Conservation (phyloP, 2,329 filamentous ascomycete genomes). For the Claviceps lovelessii region DNA sequence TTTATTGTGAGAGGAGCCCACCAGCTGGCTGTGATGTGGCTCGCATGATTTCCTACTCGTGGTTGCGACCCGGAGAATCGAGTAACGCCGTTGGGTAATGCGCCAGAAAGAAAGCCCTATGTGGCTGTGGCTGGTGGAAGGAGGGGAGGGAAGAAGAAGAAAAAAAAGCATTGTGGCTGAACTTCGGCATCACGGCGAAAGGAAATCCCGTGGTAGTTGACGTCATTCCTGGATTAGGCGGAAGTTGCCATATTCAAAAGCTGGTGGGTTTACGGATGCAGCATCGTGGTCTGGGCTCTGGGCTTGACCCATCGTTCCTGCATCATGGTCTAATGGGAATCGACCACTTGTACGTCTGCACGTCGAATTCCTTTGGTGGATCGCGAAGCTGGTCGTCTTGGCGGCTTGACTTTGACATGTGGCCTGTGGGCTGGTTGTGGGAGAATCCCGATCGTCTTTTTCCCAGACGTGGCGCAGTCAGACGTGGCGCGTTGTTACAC, state of each 20-base stretch:
- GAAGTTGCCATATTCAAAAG: not conserved
- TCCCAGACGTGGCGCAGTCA: not conserved
- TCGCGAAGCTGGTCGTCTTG: not conserved
- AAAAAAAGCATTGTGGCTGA: not conserved
- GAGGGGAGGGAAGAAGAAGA: not conserved
- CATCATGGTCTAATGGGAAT: not conserved
- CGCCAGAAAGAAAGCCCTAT: not conserved
- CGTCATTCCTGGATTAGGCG: not conserved
- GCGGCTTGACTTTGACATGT: not conserved
- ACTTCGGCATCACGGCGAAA: not conserved
- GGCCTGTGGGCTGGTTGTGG: not conserved
- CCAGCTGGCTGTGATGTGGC: not conserved
- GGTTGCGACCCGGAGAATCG: conserved; percentile 1
- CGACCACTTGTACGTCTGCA: not conserved
- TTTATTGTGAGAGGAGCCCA: not conserved
- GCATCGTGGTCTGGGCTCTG: not conserved
- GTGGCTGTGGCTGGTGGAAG: not conserved
- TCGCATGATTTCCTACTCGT: not conserved
- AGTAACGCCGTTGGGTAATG: conserved; percentile 1
- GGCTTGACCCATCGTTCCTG: not conserved
- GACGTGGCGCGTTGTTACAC: not conserved
- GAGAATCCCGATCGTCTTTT: not conserved
- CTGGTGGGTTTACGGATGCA: not conserved
- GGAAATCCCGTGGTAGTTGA: not conserved
- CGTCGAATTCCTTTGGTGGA: not conserved